Conservation (phyloP, 176 grass and related monocot genomes). For the Musa schizocarpa region DNA sequence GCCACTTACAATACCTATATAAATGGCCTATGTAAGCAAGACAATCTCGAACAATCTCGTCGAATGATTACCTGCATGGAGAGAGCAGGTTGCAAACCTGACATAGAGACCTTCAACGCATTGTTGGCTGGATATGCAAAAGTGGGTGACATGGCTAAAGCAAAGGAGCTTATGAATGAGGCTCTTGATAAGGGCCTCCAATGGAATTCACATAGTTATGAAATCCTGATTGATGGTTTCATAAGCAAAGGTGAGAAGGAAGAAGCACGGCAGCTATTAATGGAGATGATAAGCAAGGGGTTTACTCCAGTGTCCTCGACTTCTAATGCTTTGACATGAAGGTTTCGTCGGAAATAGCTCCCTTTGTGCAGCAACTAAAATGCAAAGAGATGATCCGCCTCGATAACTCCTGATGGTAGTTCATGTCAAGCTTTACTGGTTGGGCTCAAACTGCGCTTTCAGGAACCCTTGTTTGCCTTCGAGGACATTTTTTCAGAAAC, state of each 20-base stretch:
- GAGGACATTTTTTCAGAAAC: not conserved
- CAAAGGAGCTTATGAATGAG: constrained; percentile 30
- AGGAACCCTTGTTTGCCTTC: not conserved
- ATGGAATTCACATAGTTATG: constrained; percentile 34
- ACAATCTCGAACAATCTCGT: constrained; percentile 32
- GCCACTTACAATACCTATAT: constrained; percentile 37
- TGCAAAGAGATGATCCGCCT: not conserved
- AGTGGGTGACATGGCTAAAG: constrained; percentile 16
- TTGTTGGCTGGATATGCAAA: constrained; percentile 26
- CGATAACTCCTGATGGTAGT: constrained; percentile 6
- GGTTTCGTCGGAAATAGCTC: constrained; percentile 14
- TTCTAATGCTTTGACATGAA: constrained; percentile 19
- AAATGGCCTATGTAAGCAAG: constrained; percentile 31
- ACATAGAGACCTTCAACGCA: constrained; percentile 25
- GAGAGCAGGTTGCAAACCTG: constrained; percentile 39
- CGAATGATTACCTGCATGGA: constrained; percentile 61
- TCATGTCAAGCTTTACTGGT: constrained; percentile 18
- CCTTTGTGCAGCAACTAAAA: not conserved
- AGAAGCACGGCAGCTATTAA: constrained; percentile 25
- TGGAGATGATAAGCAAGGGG: constrained; percentile 24
- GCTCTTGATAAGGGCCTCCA: constrained; percentile 26
- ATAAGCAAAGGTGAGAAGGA: not conserved
- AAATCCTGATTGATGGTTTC: constrained; percentile 15
- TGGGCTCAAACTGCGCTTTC: too few species aligned
- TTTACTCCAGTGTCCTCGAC: constrained; percentile 11